phyloP scores from a whole-genome alignment of 1,139 yeast genomes.

The Sugiyamaella japonica region DNA sequence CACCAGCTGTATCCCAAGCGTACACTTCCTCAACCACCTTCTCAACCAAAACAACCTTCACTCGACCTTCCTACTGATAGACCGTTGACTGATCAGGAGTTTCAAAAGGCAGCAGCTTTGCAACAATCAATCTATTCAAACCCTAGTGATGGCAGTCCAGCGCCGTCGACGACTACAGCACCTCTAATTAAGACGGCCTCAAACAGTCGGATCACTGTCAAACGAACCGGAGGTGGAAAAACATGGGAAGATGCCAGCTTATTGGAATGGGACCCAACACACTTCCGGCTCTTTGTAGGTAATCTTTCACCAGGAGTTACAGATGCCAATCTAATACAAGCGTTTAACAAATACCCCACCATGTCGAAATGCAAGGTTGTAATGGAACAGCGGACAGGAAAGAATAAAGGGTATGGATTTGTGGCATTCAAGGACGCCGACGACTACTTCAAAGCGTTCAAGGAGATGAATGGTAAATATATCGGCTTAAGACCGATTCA shows the following conservation, averaged over 20 bases:
- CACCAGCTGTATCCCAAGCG: neutral
- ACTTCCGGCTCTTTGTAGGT: conserved; percentile 72
- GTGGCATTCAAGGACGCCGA: conserved; percentile 62
- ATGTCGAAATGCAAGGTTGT: conserved; percentile 56
- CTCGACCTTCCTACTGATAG: conserved; percentile 9
- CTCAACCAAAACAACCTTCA: neutral
- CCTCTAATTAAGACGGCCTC: neutral
- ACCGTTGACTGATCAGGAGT: conserved; percentile 30
- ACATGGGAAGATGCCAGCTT: conserved; percentile 52
- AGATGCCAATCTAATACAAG: conserved; percentile 52
- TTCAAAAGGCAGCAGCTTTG: conserved; percentile 33
- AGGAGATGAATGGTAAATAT: conserved; percentile 74
- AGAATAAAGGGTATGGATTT: conserved; percentile 68
- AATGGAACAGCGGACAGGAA: conserved; percentile 37
- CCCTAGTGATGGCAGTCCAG: conserved; percentile 12
- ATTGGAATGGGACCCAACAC: conserved; percentile 60
- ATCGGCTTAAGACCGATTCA: conserved; percentile 74
- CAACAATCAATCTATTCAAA: conserved; percentile 34
- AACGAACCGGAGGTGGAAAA: conserved; percentile 48
- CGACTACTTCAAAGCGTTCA: conserved; percentile 66
- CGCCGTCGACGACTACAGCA: neutral
- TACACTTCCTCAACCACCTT: conserved; percentile 7
- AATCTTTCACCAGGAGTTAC: conserved; percentile 69
- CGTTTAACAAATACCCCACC: conserved; percentile 54
- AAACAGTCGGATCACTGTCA: conserved; percentile 41